These are phyloP conservation scores for Tulasnella sp. DNA, from an alignment of 768 basidiomycete species.

Conservation along the genomic window DNA sequence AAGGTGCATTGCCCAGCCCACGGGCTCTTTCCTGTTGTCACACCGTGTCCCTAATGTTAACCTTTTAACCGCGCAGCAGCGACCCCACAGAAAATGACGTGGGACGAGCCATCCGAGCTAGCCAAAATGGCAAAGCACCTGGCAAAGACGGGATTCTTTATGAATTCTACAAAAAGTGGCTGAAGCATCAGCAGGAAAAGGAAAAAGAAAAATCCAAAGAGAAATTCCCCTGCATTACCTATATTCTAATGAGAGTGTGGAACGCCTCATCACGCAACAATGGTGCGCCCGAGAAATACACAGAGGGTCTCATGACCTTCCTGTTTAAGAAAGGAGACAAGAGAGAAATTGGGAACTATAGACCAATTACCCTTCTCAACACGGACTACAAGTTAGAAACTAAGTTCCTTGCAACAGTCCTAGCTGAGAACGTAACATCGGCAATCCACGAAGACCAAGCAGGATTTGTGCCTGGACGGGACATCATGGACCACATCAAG, in stretches of 20 bases:
- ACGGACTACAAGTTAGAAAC: slow-evolving; percentile 20
- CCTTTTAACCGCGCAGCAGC: neutral
- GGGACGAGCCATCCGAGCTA: neutral
- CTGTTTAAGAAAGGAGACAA: slow-evolving; percentile 26
- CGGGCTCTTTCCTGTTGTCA: neutral
- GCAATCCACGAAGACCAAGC: slow-evolving; percentile 7
- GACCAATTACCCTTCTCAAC: slow-evolving; percentile 23
- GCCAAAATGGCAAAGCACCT: slow-evolving; percentile 16
- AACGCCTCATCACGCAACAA: neutral
- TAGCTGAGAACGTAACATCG: neutral
- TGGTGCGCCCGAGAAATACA: neutral
- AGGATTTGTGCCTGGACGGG: slow-evolving; percentile 6
- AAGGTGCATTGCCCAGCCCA: neutral
- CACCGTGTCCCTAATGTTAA: neutral
- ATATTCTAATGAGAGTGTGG: neutral
- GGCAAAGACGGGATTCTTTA: slow-evolving; percentile 14
- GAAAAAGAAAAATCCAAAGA: neutral
- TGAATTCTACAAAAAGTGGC: slow-evolving; percentile 25
- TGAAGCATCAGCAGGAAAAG: neutral
- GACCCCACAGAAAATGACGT: neutral
- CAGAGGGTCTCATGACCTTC: slow-evolving; percentile 12
- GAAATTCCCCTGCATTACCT: neutral
- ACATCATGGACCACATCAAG: slow-evolving; percentile 20
- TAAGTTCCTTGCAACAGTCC: neutral
- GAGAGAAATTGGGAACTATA: slow-evolving; percentile 9